These are phyloP conservation scores for Lophiostoma macrostomum DNA, from an alignment of 495 filamentous ascomycete species.

Conservation along the genomic window DNA sequence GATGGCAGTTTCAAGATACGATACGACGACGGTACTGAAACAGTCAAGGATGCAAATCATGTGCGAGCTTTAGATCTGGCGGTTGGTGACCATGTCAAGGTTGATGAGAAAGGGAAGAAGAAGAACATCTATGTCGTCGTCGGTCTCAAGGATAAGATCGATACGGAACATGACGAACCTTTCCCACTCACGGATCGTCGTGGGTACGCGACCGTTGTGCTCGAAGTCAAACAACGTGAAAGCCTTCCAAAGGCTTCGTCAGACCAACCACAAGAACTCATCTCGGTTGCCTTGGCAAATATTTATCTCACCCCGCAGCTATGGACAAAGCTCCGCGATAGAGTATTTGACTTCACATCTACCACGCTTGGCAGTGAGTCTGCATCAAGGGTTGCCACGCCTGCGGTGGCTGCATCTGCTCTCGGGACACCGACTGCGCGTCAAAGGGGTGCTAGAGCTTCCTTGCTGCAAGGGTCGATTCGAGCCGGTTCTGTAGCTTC, in stretches of 20 bases:
- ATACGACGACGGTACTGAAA: slow-evolving; percentile 47
- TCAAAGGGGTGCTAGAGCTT: slow-evolving; percentile 14
- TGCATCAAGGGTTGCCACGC: slow-evolving; percentile 25
- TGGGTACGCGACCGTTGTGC: slow-evolving; percentile 35
- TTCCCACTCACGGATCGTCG: slow-evolving; percentile 36
- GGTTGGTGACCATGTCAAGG: slow-evolving; percentile 43
- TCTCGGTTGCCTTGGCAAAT: slow-evolving; percentile 35
- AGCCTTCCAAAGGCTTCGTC: slow-evolving; percentile 23
- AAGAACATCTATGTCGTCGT: slow-evolving; percentile 39
- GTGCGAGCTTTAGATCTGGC: slow-evolving; percentile 39
- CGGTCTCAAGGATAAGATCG: slow-evolving; percentile 37
- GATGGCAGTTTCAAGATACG: slow-evolving; percentile 27
- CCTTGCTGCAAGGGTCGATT: slow-evolving; percentile 15
- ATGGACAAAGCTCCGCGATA: slow-evolving; percentile 37
- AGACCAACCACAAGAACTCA: not conserved
- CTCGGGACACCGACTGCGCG: slow-evolving; percentile 35
- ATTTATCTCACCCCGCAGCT: slow-evolving; percentile 41
- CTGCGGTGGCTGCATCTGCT: slow-evolving; percentile 17
- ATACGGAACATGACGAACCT: slow-evolving; percentile 10
- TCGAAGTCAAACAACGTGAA: slow-evolving; percentile 36
- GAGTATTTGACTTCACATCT: slow-evolving; percentile 13
- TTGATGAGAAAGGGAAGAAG: slow-evolving; percentile 40
- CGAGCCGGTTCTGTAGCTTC: slow-evolving; percentile 21
- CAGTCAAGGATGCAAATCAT: slow-evolving; percentile 24
- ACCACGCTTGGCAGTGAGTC: not conserved